Base-by-base conservation (phyloP, 78 protist species). In the Emiliania huxleyi region DNA sequence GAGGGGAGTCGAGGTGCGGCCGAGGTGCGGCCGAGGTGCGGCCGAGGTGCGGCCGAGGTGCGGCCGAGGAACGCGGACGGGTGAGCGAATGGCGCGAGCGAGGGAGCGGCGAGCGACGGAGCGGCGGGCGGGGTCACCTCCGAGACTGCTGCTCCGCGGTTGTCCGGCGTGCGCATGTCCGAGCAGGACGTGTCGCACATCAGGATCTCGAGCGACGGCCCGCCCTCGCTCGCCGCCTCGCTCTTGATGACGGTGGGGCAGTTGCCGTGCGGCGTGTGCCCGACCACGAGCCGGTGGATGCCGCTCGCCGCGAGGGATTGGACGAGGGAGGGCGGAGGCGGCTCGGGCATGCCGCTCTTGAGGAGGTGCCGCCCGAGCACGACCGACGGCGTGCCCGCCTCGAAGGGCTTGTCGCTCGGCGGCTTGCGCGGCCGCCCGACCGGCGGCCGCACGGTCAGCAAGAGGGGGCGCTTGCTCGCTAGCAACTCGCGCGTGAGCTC, bases 181-280 rank as follows among this genome's bases (percentile, higher is more conserved):
- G 87, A 90, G 75, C 37, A 46, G 69, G 88, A 73, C 44, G 43
- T 90, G 93, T 90, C 93, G 42, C 38, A 44, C 79, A 69, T 43
- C 33, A 73, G 5, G 69, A 46, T 11, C 26, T 35, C 43, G 26
- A 69, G 0, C 12, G 29, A 21, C 33, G 87, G 87, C 26, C 18
- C 44, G n/a, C 46, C 25, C 81, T 2, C 23, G 42, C 3, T 6
- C 44, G 81, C 29, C n/a, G n/a, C 87, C 15, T 15, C 11, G 22
- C 26, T 1, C 37, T 29, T 52, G 62, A 69, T 15, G 35, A 90
- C 38, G 35, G 62, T n/a, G 8, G 94, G 94, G 37, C 46, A 35
- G 85, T 79, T 69, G 90, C 91, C 90, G 71, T 44, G 40, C 33
- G 94, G 94, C 45, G 69, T 92, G 94, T 92, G 94, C n/a, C 94